These are phyloP conservation scores for Croton laevigatus DNA, from an alignment of 441 rosid species.

Conservation along the genomic window DNA sequence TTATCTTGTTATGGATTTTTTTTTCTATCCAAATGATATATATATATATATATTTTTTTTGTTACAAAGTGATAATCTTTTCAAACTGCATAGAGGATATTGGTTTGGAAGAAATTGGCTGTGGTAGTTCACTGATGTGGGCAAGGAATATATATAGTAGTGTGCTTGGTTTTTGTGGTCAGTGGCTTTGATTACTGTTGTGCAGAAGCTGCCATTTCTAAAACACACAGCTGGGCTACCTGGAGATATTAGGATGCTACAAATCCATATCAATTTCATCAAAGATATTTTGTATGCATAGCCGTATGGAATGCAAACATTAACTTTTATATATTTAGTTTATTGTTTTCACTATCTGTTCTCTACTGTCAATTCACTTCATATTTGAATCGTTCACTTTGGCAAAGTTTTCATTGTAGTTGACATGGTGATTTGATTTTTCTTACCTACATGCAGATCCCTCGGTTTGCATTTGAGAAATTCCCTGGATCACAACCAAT, in stretches of 20 bases:
- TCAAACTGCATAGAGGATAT: not conserved
- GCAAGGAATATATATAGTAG: too few relatives aligned
- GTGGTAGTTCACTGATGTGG: too few relatives aligned
- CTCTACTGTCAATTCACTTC: not conserved
- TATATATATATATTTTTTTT: too few relatives aligned
- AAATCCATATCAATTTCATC: not conserved
- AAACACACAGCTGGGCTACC: not conserved
- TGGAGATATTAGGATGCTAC: not conserved
- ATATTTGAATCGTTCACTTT: not conserved
- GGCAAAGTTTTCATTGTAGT: not conserved
- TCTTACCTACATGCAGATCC: slow-evolving; percentile 53
- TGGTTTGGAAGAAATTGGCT: not conserved
- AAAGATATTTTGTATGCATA: not conserved
- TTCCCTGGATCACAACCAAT: slow-evolving; percentile 93
- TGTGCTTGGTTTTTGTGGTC: not conserved
- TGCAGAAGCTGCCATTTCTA: not conserved
- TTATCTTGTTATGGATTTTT: too few relatives aligned
- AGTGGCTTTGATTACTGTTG: not conserved
- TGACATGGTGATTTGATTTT: not conserved
- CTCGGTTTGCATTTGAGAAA: slow-evolving; percentile 95
- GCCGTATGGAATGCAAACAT: not conserved
- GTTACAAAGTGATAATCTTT: not conserved
- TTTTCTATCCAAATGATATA: too few relatives aligned
- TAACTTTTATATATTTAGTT: not conserved
- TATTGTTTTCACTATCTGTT: not conserved